Base-by-base conservation (phyloP, 495 filamentous ascomycete species). In the Lentithecium fluviatile region DNA sequence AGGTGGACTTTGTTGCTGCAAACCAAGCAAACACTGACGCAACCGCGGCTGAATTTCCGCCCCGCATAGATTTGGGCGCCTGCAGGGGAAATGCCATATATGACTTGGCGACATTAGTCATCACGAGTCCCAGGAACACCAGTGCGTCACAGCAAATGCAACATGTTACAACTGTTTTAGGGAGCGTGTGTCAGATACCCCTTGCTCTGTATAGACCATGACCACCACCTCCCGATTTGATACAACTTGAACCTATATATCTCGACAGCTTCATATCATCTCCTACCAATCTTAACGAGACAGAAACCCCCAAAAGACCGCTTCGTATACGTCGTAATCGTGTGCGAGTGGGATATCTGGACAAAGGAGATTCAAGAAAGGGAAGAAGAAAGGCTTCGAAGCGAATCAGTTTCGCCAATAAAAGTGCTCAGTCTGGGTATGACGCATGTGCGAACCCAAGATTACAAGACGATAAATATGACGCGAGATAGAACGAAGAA, bases 281-380 rank as follows among this genome's bases (percentile, higher is more conserved):
- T 10, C 10, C 29, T 32, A 32, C 29, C 29, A 32, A 10, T 32
- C 3, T 32, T 4, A 32, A 32, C 3, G 10, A 32, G 29, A 10
- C 29, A 43, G 5, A 43, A 43, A 15, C 25, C 20, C 8, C n/a
- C 20, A 52, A 26, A 32, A 45, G 2, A 47, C 25, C 2, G 43
- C 11, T 25, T 48, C 45, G 46, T 56, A 24, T 58, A 42, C 55
- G 20, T 58, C 55, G 34, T 50, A 43, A 46, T 58, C 45, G 17
- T 58, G 25, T 42, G 40, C 45, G n/a, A n/a, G n/a, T n/a, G 55
- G 55, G 55, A 48, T 58, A 58, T 58, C 46, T 40, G 51, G 1
- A 50, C 21, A 19, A 40, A 34, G 19, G 21, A 54, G 10, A 45
- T 54, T 25, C 52, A 32, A 54, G 24, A 37, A 43, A 6, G 46